These are phyloP conservation scores for Suillus ampliporus DNA, from an alignment of 768 basidiomycete species.

Conservation along the genomic window DNA sequence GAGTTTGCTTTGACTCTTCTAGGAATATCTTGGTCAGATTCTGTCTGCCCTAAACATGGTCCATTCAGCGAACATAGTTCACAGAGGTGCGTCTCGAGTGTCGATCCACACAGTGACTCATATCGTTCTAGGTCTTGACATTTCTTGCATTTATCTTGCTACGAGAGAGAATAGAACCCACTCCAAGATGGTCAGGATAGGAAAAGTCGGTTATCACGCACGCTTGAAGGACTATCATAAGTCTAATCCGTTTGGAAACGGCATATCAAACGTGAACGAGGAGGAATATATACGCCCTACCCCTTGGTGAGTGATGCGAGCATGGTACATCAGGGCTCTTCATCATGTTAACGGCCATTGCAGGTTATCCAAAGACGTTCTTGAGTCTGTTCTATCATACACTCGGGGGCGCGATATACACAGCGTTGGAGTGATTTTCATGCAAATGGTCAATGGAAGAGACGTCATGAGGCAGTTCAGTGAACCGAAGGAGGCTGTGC, in stretches of 20 bases:
- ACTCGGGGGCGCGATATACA: constrained; percentile 84
- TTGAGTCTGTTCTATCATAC: constrained; percentile 80
- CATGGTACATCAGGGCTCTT: not conserved
- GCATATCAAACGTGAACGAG: constrained; percentile 21
- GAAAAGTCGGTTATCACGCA: constrained; percentile 73
- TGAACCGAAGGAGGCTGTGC: constrained; percentile 62
- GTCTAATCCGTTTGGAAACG: constrained; percentile 75
- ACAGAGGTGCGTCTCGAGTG: constrained; percentile 56
- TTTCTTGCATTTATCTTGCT: constrained; percentile 65
- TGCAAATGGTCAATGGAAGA: constrained; percentile 87
- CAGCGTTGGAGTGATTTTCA: constrained; percentile 73
- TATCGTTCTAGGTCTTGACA: constrained; percentile 52
- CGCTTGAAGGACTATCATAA: constrained; percentile 80
- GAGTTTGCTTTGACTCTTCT: constrained; percentile 1
- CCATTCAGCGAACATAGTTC: constrained; percentile 69
- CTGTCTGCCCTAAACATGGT: constrained; percentile 70
- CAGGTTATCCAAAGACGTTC: constrained; percentile 80
- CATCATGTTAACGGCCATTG: not conserved
- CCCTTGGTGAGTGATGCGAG: constrained; percentile 26
- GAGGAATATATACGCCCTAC: constrained; percentile 35
- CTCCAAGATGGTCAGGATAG: constrained; percentile 74
- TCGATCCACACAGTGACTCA: not conserved
- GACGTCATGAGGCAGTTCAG: constrained; percentile 62
- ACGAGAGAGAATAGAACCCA: constrained; percentile 54
- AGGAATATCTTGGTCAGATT: constrained; percentile 82